A percentile compares a stretch with the other conserved stretches of the same genome.
phyloP scores from a whole-genome alignment of 1,284 basidiomycete species.

The Phellopilus nigrolimitatus region DNA sequence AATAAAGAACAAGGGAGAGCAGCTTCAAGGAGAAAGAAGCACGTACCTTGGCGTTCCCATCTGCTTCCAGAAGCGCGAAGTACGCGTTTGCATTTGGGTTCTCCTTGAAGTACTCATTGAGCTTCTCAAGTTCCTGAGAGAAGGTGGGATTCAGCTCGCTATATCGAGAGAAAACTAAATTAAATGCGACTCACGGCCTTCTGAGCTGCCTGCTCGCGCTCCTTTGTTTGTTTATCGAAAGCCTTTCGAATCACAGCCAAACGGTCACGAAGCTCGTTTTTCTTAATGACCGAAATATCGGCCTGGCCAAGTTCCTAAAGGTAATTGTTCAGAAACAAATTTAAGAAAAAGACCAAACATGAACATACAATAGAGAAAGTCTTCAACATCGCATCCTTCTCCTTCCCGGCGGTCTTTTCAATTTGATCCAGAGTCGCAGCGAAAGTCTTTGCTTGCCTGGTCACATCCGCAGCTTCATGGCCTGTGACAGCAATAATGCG shows the following conservation, averaged over 20 bases:
- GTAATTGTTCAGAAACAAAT: neutral
- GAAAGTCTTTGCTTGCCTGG: slow-evolving; percentile 65
- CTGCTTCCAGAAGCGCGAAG: slow-evolving; percentile 66
- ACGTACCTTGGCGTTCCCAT: slow-evolving; percentile 76
- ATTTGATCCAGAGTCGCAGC: slow-evolving; percentile 63
- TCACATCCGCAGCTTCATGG: slow-evolving; percentile 84
- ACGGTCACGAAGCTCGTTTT: slow-evolving; percentile 76
- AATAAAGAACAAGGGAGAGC: slow-evolving; percentile 2
- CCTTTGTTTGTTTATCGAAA: slow-evolving; percentile 84
- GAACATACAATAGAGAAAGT: slow-evolving; percentile 67
- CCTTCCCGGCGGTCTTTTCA: slow-evolving; percentile 64
- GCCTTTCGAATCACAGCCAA: slow-evolving; percentile 72
- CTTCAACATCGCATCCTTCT: slow-evolving; percentile 85
- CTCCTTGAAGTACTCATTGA: slow-evolving; percentile 72
- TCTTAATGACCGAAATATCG: slow-evolving; percentile 84
- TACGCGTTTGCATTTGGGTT: slow-evolving; percentile 68
- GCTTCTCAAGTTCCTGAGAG: slow-evolving; percentile 64
- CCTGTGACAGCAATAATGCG: slow-evolving; percentile 94
- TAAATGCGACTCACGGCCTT: slow-evolving; percentile 58
- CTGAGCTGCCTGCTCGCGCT: slow-evolving; percentile 70
- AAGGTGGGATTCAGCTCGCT: neutral
- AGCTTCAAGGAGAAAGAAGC: neutral
- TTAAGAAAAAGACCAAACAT: slow-evolving; percentile 2
- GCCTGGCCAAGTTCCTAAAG: slow-evolving; percentile 81
- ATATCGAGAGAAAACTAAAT: neutral